phyloP scores from a whole-genome alignment of 768 basidiomycete genomes.

The Amanita polypyramis region DNA sequence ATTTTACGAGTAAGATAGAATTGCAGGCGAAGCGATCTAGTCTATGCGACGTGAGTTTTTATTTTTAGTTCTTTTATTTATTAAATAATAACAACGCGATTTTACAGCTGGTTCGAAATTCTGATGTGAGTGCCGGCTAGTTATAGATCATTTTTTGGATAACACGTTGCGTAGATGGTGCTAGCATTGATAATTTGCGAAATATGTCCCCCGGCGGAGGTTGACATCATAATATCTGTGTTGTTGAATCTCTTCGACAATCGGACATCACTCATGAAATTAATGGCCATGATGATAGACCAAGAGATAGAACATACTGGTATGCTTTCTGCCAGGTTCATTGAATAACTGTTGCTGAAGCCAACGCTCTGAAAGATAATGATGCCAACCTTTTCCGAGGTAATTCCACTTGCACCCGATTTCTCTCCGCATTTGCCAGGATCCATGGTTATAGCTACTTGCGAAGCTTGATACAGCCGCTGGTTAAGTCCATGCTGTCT shows the following conservation, averaged over 20 bases:
- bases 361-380: slow-evolving; percentile 37
- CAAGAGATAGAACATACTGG: slow-evolving; percentile 73
- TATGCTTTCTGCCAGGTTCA: slow-evolving; percentile 18
- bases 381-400: slow-evolving; percentile 79
- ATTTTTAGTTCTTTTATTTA: neutral
- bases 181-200: slow-evolving; percentile 84
- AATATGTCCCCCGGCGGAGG: slow-evolving; percentile 67
- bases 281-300: slow-evolving; percentile 81
- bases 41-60: slow-evolving; percentile 49
- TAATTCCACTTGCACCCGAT: slow-evolving; percentile 80
- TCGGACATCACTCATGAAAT: slow-evolving; percentile 52
- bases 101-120: slow-evolving; percentile 57
- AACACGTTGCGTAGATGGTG: slow-evolving; percentile 38
- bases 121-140: slow-evolving; percentile 40
- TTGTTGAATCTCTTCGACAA: slow-evolving; percentile 83
- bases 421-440: slow-evolving; percentile 77
- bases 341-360: neutral
- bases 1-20: slow-evolving; percentile 42
- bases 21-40: slow-evolving; percentile 38
- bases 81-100: neutral
- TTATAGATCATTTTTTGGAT: neutral
- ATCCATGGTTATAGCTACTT: slow-evolving; percentile 91
- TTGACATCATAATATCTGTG: slow-evolving; percentile 78
- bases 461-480: slow-evolving; percentile 65
- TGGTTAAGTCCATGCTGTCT: slow-evolving; percentile 63